Evolutionary conservation across 306 rosid species (phyloP).

Genomic region (Casuarina equisetifolia): DNA sequence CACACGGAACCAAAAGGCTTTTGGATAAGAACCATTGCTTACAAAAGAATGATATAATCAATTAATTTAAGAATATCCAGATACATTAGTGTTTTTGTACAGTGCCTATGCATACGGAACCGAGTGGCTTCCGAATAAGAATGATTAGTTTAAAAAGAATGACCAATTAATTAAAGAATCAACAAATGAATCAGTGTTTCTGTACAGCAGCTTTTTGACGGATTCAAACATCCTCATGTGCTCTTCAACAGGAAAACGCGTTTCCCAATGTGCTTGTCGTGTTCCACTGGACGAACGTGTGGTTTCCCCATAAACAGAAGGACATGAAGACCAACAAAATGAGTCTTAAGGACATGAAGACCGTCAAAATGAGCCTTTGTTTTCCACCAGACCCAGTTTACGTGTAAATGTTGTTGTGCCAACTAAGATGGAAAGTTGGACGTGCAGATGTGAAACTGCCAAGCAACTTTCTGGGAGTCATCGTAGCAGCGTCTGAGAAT

Average conservation of each 20-base stretch:
- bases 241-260: not conserved
- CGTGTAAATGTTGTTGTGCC: not conserved
- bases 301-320: too few relatives aligned
- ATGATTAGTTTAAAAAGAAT: not conserved
- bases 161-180: not conserved
- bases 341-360: too few relatives aligned
- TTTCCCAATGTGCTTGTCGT: too few relatives aligned
- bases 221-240: not conserved
- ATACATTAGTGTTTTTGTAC: not conserved
- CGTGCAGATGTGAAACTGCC: not conserved
- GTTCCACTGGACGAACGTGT: too few relatives aligned
- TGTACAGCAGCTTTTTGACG: not conserved
- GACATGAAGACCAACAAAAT: too few relatives aligned
- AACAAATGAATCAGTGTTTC: not conserved
- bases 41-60: not conserved
- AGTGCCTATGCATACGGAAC: not conserved
- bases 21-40: not conserved
- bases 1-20: not conserved
- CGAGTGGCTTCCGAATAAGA: not conserved
- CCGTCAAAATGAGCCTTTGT: not conserved
- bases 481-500: constrained; percentile 72
- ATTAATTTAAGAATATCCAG: not conserved
- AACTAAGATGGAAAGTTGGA: not conserved
- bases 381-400: not conserved
- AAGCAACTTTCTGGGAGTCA: constrained; percentile 27